Conservation (phyloP, 257 asterid genomes). For the Ballota nigra region DNA sequence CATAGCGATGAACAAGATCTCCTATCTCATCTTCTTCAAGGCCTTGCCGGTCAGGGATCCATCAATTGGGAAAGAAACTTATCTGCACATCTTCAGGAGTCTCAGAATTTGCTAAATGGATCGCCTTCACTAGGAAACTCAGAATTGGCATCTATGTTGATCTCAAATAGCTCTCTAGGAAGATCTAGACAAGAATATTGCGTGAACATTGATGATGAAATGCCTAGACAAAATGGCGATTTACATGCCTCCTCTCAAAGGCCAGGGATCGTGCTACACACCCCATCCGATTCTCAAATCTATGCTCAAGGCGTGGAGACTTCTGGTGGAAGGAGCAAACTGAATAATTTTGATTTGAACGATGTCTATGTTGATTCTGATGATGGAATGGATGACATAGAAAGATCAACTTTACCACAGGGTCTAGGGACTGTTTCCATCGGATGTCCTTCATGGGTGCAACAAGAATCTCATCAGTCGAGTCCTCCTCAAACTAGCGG, state of each 20-base stretch:
- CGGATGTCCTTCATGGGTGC: conserved; percentile 66
- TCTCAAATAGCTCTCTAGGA: conserved; percentile 48
- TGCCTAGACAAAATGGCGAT: conserved; percentile 34
- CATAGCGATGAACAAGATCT: conserved; percentile 56
- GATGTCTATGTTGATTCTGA: conserved; percentile 70
- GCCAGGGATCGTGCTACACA: conserved; percentile 37
- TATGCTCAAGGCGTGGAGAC: conserved; percentile 42
- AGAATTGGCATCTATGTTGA: conserved; percentile 42
- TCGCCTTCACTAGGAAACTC: conserved; percentile 44
- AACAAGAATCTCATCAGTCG: conserved; percentile 65
- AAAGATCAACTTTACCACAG: conserved; percentile 45
- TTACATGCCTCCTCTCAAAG: conserved; percentile 44
- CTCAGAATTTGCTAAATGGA: conserved; percentile 45
- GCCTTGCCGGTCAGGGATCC: conserved; percentile 55
- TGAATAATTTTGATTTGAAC: conserved; percentile 66
- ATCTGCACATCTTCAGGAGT: conserved; percentile 46
- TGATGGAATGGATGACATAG: conserved; percentile 60
- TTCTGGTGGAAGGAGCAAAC: conserved; percentile 58
- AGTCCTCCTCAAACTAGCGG: conserved; percentile 85
- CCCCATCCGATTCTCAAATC: conserved; percentile 42
- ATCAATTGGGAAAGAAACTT: conserved; percentile 33
- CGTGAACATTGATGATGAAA: conserved; percentile 32
- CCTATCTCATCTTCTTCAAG: conserved; percentile 65
- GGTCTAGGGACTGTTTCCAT: conserved; percentile 41
- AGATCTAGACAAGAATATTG: conserved; percentile 41